Evolutionary conservation across 495 filamentous ascomycete genomes (phyloP).

Genomic region (Penicillium parvum): DNA sequence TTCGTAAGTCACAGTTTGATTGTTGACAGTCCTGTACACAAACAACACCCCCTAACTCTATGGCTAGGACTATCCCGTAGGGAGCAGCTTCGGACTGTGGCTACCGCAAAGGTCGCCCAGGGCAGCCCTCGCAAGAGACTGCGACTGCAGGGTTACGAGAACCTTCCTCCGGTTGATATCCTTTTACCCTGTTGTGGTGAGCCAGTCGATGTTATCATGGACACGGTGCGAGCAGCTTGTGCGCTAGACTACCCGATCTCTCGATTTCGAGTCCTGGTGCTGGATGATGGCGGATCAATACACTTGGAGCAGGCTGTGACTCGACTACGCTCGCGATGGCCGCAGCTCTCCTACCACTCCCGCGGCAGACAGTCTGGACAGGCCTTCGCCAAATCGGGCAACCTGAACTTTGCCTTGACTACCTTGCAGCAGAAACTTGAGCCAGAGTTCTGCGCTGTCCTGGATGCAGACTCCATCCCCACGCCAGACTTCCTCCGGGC

Average conservation of each 20-base stretch:
- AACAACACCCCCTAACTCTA: constrained; percentile 1
- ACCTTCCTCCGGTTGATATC: constrained; percentile 43
- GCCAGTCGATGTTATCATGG: constrained; percentile 45
- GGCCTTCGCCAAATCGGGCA: constrained; percentile 50
- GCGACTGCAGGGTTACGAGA: constrained; percentile 16
- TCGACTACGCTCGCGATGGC: constrained; percentile 22
- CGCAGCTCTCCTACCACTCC: constrained; percentile 44
- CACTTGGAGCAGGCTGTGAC: constrained; percentile 30
- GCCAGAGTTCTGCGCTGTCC: constrained; percentile 35
- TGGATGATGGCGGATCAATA: constrained; percentile 45
- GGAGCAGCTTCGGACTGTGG: constrained; percentile 24
- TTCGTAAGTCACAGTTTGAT: constrained; percentile 14
- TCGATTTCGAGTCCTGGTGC: constrained; percentile 42
- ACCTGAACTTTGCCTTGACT: constrained; percentile 49
- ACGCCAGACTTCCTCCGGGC: constrained; percentile 46
- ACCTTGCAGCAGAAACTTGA: constrained; percentile 35
- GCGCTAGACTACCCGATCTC: constrained; percentile 45
- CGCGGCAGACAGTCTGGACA: constrained; percentile 37
- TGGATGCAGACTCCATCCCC: constrained; percentile 46
- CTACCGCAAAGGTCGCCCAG: constrained; percentile 9
- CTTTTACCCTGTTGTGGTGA: constrained; percentile 49
- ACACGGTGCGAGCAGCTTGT: constrained; percentile 48
- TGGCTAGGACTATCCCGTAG: constrained; percentile 20
- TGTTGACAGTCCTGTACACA: too few species aligned
- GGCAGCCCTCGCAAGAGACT: constrained; percentile 17